Evolutionary conservation across 352 stramenopile genomes (phyloP).

Genomic region (Aphanomyces euteiches): DNA sequence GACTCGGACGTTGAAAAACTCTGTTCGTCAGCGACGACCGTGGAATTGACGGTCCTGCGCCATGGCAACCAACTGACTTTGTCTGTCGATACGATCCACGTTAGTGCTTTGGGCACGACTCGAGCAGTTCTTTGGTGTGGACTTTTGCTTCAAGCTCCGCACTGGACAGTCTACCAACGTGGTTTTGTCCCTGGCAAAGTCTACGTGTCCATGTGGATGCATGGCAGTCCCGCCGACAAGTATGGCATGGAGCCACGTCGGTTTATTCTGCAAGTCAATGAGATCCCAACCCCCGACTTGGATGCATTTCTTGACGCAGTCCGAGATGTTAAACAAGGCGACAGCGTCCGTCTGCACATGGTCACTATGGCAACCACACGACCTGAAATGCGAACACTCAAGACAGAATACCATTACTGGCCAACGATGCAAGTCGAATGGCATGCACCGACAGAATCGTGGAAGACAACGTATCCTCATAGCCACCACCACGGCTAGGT

Average conservation of each 20-base stretch:
- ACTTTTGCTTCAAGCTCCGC: slow-evolving; percentile 85
- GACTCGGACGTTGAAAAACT: slow-evolving; percentile 74
- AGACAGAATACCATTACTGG: slow-evolving; percentile 90
- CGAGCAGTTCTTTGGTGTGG: slow-evolving; percentile 88
- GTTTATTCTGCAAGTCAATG: slow-evolving; percentile 90
- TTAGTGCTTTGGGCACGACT: slow-evolving; percentile 79
- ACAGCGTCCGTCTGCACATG: slow-evolving; percentile 84
- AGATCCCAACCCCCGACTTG: slow-evolving; percentile 61
- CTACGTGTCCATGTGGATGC: slow-evolving; percentile 87
- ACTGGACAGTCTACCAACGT: slow-evolving; percentile 75
- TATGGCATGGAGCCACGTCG: slow-evolving; percentile 84
- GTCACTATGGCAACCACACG: slow-evolving; percentile 84
- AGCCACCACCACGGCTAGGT: too few relatives aligned
- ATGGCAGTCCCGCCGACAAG: slow-evolving; percentile 87
- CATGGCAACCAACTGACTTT: slow-evolving; percentile 66
- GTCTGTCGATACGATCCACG: slow-evolving; percentile 48
- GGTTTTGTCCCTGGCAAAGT: slow-evolving; percentile 85
- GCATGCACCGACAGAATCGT: not conserved
- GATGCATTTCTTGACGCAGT: slow-evolving; percentile 85
- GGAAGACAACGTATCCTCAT: too few relatives aligned
- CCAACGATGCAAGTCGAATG: slow-evolving; percentile 75
- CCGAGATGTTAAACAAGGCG: slow-evolving; percentile 65
- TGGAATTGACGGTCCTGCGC: slow-evolving; percentile 68
- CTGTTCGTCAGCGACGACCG: slow-evolving; percentile 39
- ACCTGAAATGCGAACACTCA: slow-evolving; percentile 84